Base-by-base conservation (phyloP, 2,329 filamentous ascomycete species). In the Fusarium torulosum region DNA sequence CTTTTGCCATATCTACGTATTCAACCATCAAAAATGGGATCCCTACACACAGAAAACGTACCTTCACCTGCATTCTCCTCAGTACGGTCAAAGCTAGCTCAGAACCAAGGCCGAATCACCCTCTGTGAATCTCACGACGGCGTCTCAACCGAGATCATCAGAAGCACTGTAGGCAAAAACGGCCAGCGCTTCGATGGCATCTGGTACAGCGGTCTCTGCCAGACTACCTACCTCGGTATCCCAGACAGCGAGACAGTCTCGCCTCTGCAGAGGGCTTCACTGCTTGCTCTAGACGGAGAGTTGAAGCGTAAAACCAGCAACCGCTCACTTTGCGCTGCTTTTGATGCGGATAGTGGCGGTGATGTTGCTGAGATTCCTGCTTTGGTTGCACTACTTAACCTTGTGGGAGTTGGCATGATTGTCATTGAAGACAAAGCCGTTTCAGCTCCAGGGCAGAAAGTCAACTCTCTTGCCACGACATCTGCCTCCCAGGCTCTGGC, bases 161-260 rank as follows among this genome's bases (percentile, higher is more conserved):
- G 58, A 40, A 43, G 33, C 17, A 45, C 58, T 9, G 33, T 61
- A 29, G 58, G 40, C 9, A 52, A 46, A 14, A 45, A 61, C 13
- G 58, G 58, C 53, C 53, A 61, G 41, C 43, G 19, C 19, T 61
- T 61, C 13, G 53, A 61, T 17, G 58, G 58, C 27, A 58, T 61
- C 53, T 61, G 58, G 58, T 58, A 58, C 53, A 61, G 58, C n/a
- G 58, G 58, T 10, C 58, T 61, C 55, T 58, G 53, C 27, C 58
- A 61, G 58, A 61, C 58, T 11, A 61, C 58, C 27, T 58, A 58
- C 9, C 40, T 61, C 6, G 58, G 58, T 7, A 50, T 61, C 14
- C 58, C 58, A 19, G 58, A 61, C 31, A 61, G 45, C 13, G 58
- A 61, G 53, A 50, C 55, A 1, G 40, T 61, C 20, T 61, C 58